Conservation (phyloP, 2,329 filamentous ascomycete species). For the Pleomassaria siparia region DNA sequence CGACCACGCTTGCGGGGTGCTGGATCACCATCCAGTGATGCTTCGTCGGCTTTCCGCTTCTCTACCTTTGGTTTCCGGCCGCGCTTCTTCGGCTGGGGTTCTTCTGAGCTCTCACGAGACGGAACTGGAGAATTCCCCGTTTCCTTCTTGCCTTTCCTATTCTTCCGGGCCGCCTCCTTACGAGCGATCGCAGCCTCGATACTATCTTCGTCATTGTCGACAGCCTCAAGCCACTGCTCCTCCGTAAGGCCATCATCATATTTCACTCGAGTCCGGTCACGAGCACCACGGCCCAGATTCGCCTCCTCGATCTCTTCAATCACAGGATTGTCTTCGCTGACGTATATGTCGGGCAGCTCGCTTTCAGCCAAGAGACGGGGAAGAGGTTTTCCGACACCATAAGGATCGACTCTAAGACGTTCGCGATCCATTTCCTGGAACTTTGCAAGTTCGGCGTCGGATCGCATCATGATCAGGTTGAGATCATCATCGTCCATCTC, state of each 20-base stretch:
- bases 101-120: conserved; percentile 84
- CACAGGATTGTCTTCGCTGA: conserved; percentile 80
- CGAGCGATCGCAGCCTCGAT: conserved; percentile 91
- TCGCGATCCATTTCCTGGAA: conserved; percentile 87
- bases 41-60: conserved; percentile 84
- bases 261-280: conserved; percentile 89
- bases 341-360: conserved; percentile 91
- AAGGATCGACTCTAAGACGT: conserved; percentile 64
- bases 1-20: conserved; percentile 66
- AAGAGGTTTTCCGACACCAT: conserved; percentile 70
- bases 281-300: conserved; percentile 77
- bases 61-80: conserved; percentile 76
- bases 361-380: conserved; percentile 83
- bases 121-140: conserved; percentile 72
- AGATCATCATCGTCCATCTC: conserved; percentile 99
- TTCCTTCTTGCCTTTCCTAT: conserved; percentile 64
- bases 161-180: conserved; percentile 81
- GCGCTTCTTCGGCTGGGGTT: conserved; percentile 74
- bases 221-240: conserved; percentile 97
- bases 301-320: conserved; percentile 77
- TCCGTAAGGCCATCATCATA: conserved; percentile 98
- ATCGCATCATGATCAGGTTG: conserved; percentile 90
- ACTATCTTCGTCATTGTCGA: conserved; percentile 93
- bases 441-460: conserved; percentile 71
- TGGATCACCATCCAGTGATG: conserved; percentile 66